Conservation (phyloP, 1,139 yeast genomes). For the Pichia sp. region DNA sequence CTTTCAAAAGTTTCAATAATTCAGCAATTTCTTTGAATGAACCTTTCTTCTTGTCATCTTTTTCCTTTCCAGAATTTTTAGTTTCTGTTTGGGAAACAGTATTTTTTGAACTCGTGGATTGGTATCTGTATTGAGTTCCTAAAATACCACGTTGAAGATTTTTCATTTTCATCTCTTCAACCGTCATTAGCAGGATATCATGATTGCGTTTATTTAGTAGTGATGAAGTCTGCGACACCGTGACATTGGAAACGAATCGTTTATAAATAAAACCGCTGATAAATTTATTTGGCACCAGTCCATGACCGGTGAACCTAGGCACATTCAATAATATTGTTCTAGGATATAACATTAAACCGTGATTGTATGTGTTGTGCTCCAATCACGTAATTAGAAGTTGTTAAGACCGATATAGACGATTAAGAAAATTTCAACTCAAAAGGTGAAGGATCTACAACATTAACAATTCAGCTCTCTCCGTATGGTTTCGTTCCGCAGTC, state of each 20-base stretch:
- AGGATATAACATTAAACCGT: no score
- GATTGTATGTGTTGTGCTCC: no score
- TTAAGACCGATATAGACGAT: no score
- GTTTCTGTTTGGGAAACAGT: background rate
- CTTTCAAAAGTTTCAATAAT: conserved; percentile 25
- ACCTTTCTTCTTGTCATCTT: conserved; percentile 13
- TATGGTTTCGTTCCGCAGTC: no score
- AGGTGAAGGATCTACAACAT: no score
- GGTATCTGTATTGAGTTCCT: background rate
- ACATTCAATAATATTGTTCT: background rate
- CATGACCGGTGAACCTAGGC: background rate
- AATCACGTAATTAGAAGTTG: no score
- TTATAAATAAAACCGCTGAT: background rate
- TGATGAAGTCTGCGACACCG: no score
- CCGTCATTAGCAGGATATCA: background rate
- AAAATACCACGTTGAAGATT: background rate
- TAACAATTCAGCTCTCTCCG: no score
- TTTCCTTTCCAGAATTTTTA: background rate
- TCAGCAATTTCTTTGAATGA: conserved; percentile 27
- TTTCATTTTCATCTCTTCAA: background rate
- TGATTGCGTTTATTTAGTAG: background rate
- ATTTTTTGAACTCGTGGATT: background rate
- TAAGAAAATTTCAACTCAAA: no score
- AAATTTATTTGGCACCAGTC: background rate
- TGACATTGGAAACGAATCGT: background rate